These are phyloP conservation scores for Cupressus sempervirens DNA, from an alignment of 75 land plant genomes.

Conservation along the genomic window DNA sequence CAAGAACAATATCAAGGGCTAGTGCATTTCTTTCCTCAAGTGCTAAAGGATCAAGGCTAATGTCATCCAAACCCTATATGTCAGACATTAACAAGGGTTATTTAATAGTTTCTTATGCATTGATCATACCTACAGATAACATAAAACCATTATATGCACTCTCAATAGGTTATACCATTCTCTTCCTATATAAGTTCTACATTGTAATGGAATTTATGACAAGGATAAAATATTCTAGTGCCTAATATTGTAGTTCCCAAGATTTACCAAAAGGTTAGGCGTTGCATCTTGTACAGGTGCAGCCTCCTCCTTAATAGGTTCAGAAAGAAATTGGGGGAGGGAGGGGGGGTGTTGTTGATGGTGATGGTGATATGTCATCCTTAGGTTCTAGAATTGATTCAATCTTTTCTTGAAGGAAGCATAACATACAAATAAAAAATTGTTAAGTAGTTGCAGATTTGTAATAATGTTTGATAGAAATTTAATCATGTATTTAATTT, in stretches of 20 bases:
- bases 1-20: slow-evolving; percentile 93
- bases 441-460: neutral
- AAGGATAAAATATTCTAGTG: no score
- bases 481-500: no score
- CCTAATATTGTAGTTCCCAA: no score
- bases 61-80: slow-evolving; percentile 67
- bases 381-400: slow-evolving; percentile 23
- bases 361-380: slow-evolving; percentile 29
- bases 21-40: slow-evolving; percentile 87
- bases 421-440: neutral
- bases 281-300: slow-evolving; percentile 27
- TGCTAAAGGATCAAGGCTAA: slow-evolving; percentile 50
- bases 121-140: neutral
- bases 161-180: neutral
- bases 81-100: neutral
- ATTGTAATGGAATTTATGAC: neutral
- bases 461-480: no score
- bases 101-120: neutral
- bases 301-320: slow-evolving; percentile 48
- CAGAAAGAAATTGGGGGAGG: slow-evolving; percentile 13
- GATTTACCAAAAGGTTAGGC: slow-evolving; percentile 58
- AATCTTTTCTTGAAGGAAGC: neutral
- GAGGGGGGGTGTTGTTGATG: slow-evolving; percentile 40
- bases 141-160: neutral
- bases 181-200: neutral